Evolutionary conservation across 495 filamentous ascomycete genomes (phyloP).

Genomic region (Aspergillus indologenus): DNA sequence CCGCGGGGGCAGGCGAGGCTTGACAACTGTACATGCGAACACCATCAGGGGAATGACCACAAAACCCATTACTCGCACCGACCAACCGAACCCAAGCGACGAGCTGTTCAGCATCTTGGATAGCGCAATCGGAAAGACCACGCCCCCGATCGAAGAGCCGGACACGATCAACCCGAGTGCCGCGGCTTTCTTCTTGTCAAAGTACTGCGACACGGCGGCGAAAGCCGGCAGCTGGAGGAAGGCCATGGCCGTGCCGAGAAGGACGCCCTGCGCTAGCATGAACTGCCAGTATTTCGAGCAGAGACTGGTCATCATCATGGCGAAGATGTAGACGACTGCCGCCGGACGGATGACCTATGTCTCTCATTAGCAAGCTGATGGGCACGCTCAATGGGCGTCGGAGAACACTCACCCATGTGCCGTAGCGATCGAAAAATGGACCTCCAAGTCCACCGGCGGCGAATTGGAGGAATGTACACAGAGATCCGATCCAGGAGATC

Average conservation of each 20-base stretch:
- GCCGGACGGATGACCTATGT: conserved; percentile 14
- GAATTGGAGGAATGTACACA: conserved; percentile 33
- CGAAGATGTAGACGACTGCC: conserved; percentile 26
- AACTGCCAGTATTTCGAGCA: conserved; percentile 39
- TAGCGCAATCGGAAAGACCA: conserved; percentile 28
- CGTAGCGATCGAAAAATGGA: conserved; percentile 29
- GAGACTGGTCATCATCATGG: conserved; percentile 46
- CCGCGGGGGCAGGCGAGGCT: conserved; percentile 14
- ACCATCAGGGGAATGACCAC: conserved; percentile 49
- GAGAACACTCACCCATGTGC: conserved; percentile 14
- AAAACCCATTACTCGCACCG: conserved; percentile 61
- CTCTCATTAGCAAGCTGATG: background rate
- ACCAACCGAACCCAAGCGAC: conserved; percentile 53
- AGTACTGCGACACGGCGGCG: conserved; percentile 31
- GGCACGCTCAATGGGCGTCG: background rate
- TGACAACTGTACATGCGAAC: conserved; percentile 39
- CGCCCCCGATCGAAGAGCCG: conserved; percentile 36
- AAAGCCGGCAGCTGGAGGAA: conserved; percentile 24
- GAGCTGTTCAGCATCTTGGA: conserved; percentile 23
- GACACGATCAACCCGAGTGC: conserved; percentile 34
- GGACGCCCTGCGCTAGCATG: conserved; percentile 25
- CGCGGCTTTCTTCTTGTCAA: conserved; percentile 30
- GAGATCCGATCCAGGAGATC: conserved; percentile 47
- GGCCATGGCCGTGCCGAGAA: conserved; percentile 17
- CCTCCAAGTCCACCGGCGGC: conserved; percentile 23